A percentile compares a stretch with the other conserved stretches of the same genome.
Conservation (phyloP, 2,329 filamentous ascomycete genomes). For the Cercospora beticola region DNA sequence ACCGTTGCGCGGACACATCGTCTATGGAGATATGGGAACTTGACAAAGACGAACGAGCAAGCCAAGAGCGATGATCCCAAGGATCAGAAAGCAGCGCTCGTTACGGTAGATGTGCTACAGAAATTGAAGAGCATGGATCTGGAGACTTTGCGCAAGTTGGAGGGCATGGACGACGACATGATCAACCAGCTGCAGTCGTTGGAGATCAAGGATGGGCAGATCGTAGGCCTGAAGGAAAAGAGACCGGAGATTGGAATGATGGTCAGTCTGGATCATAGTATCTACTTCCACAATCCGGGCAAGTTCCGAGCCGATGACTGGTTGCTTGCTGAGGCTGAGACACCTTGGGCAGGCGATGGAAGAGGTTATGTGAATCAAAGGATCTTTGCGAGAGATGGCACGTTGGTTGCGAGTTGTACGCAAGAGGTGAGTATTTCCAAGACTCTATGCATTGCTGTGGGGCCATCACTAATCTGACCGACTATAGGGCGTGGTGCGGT, state of each 20-base stretch:
- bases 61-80: constrained; percentile 8
- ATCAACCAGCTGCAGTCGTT: constrained; percentile 50
- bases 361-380: constrained; percentile 73
- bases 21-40: constrained; percentile 67
- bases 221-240: constrained; percentile 53
- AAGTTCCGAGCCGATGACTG: constrained; percentile 61
- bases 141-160: constrained; percentile 43
- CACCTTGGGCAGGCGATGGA: constrained; percentile 76
- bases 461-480: constrained; percentile 20
- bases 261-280: constrained; percentile 73
- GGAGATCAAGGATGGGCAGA: constrained; percentile 40
- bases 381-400: constrained; percentile 70
- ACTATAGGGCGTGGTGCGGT: constrained; percentile 52
- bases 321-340: constrained; percentile 79
- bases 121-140: constrained; percentile 48
- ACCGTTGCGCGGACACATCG: constrained; percentile 79
- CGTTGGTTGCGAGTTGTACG: constrained; percentile 72
- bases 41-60: constrained; percentile 24
- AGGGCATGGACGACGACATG: constrained; percentile 53
- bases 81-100: constrained; percentile 24
- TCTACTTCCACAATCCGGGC: constrained; percentile 55
- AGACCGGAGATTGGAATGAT: constrained; percentile 74
- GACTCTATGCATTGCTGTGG: neutral
- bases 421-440: constrained; percentile 62
- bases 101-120: constrained; percentile 46